Evolutionary conservation across 768 basidiomycete genomes (phyloP).

Genomic region (Antrodiella citrinella): DNA sequence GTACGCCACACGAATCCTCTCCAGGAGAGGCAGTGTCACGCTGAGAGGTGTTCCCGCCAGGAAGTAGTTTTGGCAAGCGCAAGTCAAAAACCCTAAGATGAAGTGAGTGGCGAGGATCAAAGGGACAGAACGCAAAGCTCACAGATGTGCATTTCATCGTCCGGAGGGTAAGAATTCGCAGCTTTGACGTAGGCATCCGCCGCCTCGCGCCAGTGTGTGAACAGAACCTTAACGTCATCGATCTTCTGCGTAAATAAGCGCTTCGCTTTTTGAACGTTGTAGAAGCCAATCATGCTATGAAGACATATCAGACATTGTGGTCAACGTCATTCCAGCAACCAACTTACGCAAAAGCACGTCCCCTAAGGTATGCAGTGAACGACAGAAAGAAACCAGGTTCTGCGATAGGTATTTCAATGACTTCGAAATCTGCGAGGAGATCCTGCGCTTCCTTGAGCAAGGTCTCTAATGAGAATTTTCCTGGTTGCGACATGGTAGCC

Average conservation of each 20-base stretch:
- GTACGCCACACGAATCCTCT: conserved; percentile 7
- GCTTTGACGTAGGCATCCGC: conserved; percentile 6
- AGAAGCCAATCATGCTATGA: background rate
- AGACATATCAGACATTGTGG: background rate
- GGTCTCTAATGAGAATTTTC: background rate
- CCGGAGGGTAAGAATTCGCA: conserved; percentile 4
- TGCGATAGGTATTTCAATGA: background rate
- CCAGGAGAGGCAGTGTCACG: conserved; percentile 2
- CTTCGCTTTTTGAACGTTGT: background rate
- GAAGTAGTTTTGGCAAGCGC: conserved; percentile 4
- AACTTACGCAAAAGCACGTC: background rate
- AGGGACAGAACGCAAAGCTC: background rate
- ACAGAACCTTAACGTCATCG: background rate
- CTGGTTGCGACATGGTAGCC: too few species aligned
- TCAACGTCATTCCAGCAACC: background rate
- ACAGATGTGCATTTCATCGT: conserved; percentile 6
- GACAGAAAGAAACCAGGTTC: background rate
- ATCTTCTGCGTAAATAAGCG: background rate
- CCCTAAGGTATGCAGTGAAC: background rate
- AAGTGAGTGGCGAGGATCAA: background rate
- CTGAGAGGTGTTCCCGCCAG: conserved; percentile 1
- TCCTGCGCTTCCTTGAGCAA: background rate
- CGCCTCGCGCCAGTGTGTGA: background rate
- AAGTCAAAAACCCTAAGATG: conserved; percentile 6
- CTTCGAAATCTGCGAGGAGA: background rate